phyloP scores from a whole-genome alignment of 176 grass and related monocot genomes.

The Aegilops tauschii region DNA sequence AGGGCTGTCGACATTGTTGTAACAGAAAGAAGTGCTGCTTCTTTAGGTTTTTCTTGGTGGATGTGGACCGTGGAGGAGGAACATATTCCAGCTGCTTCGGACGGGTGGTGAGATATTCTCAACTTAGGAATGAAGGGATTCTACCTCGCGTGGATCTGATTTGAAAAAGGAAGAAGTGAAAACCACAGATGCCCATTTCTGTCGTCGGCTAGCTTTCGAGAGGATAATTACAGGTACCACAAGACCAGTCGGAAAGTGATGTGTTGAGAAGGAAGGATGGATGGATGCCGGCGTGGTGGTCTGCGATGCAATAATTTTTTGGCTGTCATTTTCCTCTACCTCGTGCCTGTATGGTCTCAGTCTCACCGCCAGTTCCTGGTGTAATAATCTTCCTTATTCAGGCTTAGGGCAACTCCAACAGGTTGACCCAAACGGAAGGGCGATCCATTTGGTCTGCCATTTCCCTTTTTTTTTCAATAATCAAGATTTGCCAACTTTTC shows the following conservation, averaged over 20 bases:
- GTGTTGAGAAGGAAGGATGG: not conserved
- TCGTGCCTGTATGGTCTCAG: not conserved
- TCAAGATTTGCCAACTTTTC: too few relatives aligned
- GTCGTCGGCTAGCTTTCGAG: not conserved
- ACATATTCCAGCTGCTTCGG: conserved; percentile 36
- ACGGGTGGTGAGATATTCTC: not conserved
- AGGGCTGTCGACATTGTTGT: conserved; percentile 4
- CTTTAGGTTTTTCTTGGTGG: conserved; percentile 7
- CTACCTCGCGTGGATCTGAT: conserved; percentile 25
- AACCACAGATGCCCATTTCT: conserved; percentile 27
- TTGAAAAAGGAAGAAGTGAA: conserved; percentile 16
- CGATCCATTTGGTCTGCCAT: too few relatives aligned
- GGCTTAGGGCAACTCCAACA: too few relatives aligned
- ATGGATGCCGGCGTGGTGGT: not conserved
- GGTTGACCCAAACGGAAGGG: too few relatives aligned
- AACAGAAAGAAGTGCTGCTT: not conserved
- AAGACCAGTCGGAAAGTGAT: not conserved
- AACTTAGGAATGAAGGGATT: conserved; percentile 20
- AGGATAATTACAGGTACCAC: not conserved
- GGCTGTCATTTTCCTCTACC: not conserved
- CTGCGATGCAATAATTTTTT: not conserved
- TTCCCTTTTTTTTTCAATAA: too few relatives aligned
- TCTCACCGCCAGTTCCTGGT: not conserved
- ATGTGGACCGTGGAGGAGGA: not conserved
- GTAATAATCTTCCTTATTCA: not conserved